Evolutionary conservation across 2,329 filamentous ascomycete genomes (phyloP).

Genomic region (Chaetomium sp.): DNA sequence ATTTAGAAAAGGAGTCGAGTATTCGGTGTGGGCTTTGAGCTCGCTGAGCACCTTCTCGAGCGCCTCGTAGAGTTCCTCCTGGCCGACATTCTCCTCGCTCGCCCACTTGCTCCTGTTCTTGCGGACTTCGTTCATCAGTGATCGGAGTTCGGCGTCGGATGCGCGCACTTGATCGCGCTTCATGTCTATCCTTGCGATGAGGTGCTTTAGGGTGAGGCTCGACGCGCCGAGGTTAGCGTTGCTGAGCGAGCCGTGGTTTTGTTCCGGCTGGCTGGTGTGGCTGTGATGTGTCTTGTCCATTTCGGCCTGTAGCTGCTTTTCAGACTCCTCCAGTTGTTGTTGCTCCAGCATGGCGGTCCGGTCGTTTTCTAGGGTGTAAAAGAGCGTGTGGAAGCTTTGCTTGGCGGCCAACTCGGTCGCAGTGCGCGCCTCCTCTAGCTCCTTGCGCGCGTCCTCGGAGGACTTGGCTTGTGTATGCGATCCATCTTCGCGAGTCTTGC

Average conservation of each 20-base stretch:
- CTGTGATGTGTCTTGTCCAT: slow-evolving; percentile 70
- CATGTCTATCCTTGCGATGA: slow-evolving; percentile 92
- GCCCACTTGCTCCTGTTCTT: slow-evolving; percentile 99
- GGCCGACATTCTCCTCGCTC: slow-evolving; percentile 93
- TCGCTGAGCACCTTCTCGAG: slow-evolving; percentile 96
- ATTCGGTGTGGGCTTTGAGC: slow-evolving; percentile 94
- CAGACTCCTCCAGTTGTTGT: slow-evolving; percentile 93
- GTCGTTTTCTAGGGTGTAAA: slow-evolving; percentile 95
- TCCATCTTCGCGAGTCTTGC: slow-evolving; percentile 56
- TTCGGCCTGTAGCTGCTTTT: slow-evolving; percentile 93
- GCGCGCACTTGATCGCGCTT: slow-evolving; percentile 88
- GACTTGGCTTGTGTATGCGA: slow-evolving; percentile 63
- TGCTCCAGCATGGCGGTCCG: slow-evolving; percentile 96
- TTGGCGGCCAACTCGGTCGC: slow-evolving; percentile 88
- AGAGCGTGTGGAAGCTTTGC: slow-evolving; percentile 87
- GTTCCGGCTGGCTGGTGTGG: slow-evolving; percentile 54
- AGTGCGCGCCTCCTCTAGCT: slow-evolving; percentile 87
- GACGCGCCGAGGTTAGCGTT: slow-evolving; percentile 94
- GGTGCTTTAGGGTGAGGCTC: slow-evolving; percentile 92
- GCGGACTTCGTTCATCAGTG: slow-evolving; percentile 93
- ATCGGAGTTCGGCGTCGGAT: slow-evolving; percentile 88
- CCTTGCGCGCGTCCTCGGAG: slow-evolving; percentile 87
- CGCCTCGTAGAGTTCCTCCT: slow-evolving; percentile 97
- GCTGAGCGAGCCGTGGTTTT: slow-evolving; percentile 85
- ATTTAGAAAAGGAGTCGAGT: slow-evolving; percentile 92